Evolutionary conservation across 176 grass and related monocot genomes (phyloP), one percentile per base, ranked within the genome.

Genomic region (Ampelocalamus luodianensis): DNA sequence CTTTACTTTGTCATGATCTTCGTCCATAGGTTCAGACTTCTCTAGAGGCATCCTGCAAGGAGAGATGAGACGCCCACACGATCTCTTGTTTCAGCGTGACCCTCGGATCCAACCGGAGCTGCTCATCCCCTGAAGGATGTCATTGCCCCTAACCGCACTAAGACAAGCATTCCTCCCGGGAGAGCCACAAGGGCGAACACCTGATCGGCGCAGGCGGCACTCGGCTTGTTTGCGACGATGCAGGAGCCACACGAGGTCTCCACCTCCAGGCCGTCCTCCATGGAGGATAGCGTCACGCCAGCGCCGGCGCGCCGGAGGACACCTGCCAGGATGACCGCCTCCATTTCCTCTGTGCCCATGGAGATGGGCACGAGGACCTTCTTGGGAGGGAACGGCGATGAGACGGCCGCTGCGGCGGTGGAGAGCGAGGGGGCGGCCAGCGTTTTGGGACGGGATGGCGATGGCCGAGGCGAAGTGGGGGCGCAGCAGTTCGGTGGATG

Each of bases 271-370:
- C 75, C 87, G 39, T 73, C 59, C 77, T 90, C 91, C 5, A 98
- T 91, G 20, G 96, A 98, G 11, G 89, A 93, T n/a, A 98, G 71
- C 14, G 78, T 87, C 42, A 98, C 95, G 6, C 92, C 77, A 0
- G 95, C 93, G 22, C 93, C 93, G 10, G 96, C 93, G 51, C 79
- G 80, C 26, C 96, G 93, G 71, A 98, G 96, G 29, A 95, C 93
- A 32, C 86, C 86, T 0, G 86, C 92, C 26, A 94, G 65, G 79
- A 94, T 83, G 76, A 94, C 82, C 1, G 89, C 95, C 84, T 94
- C 95, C 86, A 97, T 97, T 87, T 97, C 92, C 72, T 94, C 95
- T 18, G 92, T 97, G 16, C 95, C 95, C 88, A 92, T 93, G 74
- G 92, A 90, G 27, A 97, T 75, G 42, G 95, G 95, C 80, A 97